These are phyloP conservation scores for Trematosphaeria pertusa DNA, from an alignment of 2,329 filamentous ascomycete species.

Conservation along the genomic window DNA sequence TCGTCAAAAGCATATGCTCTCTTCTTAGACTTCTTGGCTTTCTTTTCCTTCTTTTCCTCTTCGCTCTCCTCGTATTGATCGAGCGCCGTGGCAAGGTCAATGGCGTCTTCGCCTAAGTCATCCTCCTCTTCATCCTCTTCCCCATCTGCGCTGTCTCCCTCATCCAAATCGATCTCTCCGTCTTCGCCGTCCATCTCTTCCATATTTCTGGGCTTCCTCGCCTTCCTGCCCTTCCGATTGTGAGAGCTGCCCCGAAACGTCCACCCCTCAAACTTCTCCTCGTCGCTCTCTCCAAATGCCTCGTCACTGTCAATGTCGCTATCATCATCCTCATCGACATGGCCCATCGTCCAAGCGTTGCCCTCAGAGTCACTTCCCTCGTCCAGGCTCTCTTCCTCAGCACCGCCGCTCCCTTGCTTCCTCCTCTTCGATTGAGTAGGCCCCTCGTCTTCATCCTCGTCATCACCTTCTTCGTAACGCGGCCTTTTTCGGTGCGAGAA, in stretches of 20 bases:
- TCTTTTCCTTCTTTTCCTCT: constrained; percentile 32
- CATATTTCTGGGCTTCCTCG: constrained; percentile 41
- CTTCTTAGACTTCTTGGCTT: constrained; percentile 41
- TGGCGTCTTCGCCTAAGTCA: constrained; percentile 68
- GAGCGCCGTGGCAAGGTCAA: constrained; percentile 68
- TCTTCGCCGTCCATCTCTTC: constrained; percentile 31
- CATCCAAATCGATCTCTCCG: constrained; percentile 57
- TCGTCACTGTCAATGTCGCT: constrained; percentile 77
- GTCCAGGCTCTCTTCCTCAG: constrained; percentile 66
- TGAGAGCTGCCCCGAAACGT: constrained; percentile 68
- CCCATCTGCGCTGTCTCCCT: constrained; percentile 53
- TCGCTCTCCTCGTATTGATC: constrained; percentile 55
- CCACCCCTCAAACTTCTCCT: constrained; percentile 82
- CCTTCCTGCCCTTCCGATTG: constrained; percentile 54
- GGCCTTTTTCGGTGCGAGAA: constrained; percentile 50
- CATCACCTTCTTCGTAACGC: constrained; percentile 56
- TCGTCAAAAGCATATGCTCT: constrained; percentile 54
- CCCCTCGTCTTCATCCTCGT: constrained; percentile 35
- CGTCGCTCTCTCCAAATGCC: constrained; percentile 87
- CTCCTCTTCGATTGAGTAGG: constrained; percentile 40
- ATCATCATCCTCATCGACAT: constrained; percentile 71
- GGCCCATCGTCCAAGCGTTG: constrained; percentile 82
- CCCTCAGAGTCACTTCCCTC: constrained; percentile 85
- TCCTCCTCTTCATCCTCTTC: constrained; percentile 63
- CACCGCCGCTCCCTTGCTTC: constrained; percentile 27